Conservation (phyloP, 805 yeast species). For the Myxozyma nipponensis region DNA sequence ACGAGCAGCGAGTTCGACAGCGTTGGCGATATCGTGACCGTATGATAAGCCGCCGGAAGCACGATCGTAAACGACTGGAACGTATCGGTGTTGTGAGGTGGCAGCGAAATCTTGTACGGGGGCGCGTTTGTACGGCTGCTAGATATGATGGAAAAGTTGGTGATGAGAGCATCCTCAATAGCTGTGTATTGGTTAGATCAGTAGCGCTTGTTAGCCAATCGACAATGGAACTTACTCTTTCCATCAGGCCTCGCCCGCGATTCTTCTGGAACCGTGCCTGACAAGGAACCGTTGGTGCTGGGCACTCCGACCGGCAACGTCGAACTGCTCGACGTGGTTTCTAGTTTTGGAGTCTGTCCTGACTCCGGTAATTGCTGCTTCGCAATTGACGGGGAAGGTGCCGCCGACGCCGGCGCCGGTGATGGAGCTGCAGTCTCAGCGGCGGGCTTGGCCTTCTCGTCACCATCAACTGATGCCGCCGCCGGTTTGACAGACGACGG, state of each 20-base stretch:
- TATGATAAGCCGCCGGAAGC: constrained; percentile 21
- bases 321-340: neutral
- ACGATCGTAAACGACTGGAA: constrained; percentile 25
- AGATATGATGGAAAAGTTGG: constrained; percentile 19
- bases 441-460: neutral
- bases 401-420: constrained; percentile 2
- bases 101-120: constrained; percentile 20
- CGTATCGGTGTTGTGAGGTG: constrained; percentile 22
- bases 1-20: constrained; percentile 19
- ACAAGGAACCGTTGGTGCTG: neutral
- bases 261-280: constrained; percentile 17
- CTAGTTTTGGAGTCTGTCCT: neutral
- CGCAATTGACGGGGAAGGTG: constrained; percentile 15
- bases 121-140: constrained; percentile 10
- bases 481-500: neutral
- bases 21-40: constrained; percentile 27
- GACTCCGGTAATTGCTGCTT: neutral
- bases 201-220: neutral
- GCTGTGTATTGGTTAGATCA: constrained; percentile 4
- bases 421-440: neutral
- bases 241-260: constrained; percentile 18
- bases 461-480: neutral
- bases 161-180: constrained; percentile 23
- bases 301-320: constrained; percentile 19
- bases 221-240: constrained; percentile 14